Base-by-base conservation (phyloP, 2,329 filamentous ascomycete genomes). In the Nigrograna mackinnonii region DNA sequence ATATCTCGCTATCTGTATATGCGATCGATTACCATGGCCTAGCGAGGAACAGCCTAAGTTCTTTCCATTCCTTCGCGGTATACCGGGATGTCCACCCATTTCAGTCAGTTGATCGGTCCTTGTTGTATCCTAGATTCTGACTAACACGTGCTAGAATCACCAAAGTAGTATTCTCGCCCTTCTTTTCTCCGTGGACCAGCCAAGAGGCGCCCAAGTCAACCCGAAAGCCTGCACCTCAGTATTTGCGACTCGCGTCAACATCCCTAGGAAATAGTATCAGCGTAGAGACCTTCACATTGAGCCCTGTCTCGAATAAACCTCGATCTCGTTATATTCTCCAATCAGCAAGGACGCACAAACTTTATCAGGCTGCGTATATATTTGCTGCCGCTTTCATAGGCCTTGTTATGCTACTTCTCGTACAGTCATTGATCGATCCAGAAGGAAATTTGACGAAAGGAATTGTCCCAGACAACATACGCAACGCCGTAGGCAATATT, bases 251-350 rank as follows among this genome's bases (percentile, higher is more conserved):
- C 3, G 91, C 89, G 21, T 91, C 87, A 35, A 86, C 89, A 30
- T 90, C 87, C 36, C 84, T 95, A 55, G 86, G 84, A 46, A 91
- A 91, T 64, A 88, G 84, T 0, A 82, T 91, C 30, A 83, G 87
- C 21, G 84, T 95, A 19, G 89, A 95, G 67, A 86, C 83, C 28
- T 84, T 96, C 49, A 84, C 89, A 0, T 78, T 96, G 5, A 64
- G 71, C 4, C 73, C 74, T 7, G 57, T 72, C 17, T 57, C 80
- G 0, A 73, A 72, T n/a, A 70, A 75, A 11, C 74, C 58, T 17
- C 45, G 65, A 14, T 67, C 79, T 7, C 87, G 88, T 48, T 91
- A 91, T 62, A 80, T 91, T 4, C 80, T 91, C 22, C 82, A 79
- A 14, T 75, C 80, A 48, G 79, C 84, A 2, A 74, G 61, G 65